phyloP scores from a whole-genome alignment of 352 stramenopile genomes.

The Globisporangium megalacanthum region DNA sequence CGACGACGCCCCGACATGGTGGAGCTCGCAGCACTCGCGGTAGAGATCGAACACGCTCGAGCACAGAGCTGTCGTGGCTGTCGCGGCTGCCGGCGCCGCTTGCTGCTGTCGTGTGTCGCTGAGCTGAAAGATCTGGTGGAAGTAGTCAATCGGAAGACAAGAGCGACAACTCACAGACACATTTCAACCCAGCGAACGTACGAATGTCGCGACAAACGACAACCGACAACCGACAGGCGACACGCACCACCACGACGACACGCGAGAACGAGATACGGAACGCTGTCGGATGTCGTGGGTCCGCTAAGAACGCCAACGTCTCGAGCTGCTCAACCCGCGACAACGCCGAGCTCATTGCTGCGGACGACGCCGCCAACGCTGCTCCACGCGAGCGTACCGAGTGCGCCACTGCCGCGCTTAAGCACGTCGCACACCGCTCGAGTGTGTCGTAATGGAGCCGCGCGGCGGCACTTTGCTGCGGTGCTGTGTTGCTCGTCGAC shows the following conservation, averaged over 20 bases:
- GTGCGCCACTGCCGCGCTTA: slow-evolving; percentile 5
- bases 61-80: slow-evolving; percentile 18
- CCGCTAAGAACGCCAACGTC: slow-evolving; percentile 17
- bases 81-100: slow-evolving; percentile 6
- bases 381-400: neutral
- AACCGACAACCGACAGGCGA: too few relatives aligned
- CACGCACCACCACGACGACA: slow-evolving; percentile 28
- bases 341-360: neutral
- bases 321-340: neutral
- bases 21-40: slow-evolving; percentile 20
- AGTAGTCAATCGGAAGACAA: neutral
- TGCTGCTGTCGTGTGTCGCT: neutral
- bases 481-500: neutral
- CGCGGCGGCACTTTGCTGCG: neutral
- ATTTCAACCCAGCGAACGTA: neutral
- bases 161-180: neutral
- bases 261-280: slow-evolving; percentile 39
- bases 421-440: slow-evolving; percentile 9
- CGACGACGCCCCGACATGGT: neutral
- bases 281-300: slow-evolving; percentile 20
- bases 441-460: slow-evolving; percentile 13
- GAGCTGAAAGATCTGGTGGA: too few relatives aligned
- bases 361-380: neutral
- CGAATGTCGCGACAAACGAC: too few relatives aligned
- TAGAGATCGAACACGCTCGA: slow-evolving; percentile 38